phyloP scores from a whole-genome alignment of 2,329 filamentous ascomycete genomes.

The Penicillium sp. region DNA sequence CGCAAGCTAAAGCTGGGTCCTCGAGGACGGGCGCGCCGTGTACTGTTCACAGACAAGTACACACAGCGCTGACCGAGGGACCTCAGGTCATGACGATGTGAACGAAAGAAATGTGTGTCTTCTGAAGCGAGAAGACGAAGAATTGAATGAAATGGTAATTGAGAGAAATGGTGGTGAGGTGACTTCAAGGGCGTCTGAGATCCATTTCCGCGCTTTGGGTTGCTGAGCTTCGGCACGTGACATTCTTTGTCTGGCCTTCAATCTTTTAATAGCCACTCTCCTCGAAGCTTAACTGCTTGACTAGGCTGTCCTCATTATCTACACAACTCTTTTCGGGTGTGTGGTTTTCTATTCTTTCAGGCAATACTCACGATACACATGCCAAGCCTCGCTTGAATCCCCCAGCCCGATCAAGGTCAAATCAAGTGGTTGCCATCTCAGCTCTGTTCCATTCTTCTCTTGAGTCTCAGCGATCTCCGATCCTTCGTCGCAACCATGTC shows the following conservation, averaged over 20 bases:
- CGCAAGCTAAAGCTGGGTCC: constrained; percentile 14
- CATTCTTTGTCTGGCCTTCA: constrained; percentile 4
- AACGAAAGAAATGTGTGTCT: constrained; percentile 5
- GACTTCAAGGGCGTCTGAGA: constrained; percentile 14
- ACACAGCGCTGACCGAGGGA: constrained; percentile 20
- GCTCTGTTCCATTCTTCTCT: constrained; percentile 4
- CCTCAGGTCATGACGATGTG: constrained; percentile 23
- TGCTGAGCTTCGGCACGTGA: constrained; percentile 18
- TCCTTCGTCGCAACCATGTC: constrained; percentile 52
- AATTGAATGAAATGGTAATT: constrained; percentile 10
- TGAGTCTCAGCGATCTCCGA: background rate
- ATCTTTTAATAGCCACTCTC: constrained; percentile 6
- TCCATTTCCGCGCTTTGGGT: constrained; percentile 17
- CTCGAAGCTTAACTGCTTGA: background rate
- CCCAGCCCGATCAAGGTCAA: constrained; percentile 13
- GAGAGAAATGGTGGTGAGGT: constrained; percentile 6
- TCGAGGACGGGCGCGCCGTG: constrained; percentile 17
- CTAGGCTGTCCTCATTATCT: background rate
- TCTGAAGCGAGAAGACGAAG: background rate
- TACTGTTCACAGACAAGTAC: constrained; percentile 24
- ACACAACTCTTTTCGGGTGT: background rate
- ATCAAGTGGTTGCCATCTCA: background rate
- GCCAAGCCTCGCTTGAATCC: background rate
- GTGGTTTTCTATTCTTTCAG: background rate
- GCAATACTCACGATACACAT: background rate